Conservation (phyloP, 768 basidiomycete species). For the Tubosaeta brunneosetosa region DNA sequence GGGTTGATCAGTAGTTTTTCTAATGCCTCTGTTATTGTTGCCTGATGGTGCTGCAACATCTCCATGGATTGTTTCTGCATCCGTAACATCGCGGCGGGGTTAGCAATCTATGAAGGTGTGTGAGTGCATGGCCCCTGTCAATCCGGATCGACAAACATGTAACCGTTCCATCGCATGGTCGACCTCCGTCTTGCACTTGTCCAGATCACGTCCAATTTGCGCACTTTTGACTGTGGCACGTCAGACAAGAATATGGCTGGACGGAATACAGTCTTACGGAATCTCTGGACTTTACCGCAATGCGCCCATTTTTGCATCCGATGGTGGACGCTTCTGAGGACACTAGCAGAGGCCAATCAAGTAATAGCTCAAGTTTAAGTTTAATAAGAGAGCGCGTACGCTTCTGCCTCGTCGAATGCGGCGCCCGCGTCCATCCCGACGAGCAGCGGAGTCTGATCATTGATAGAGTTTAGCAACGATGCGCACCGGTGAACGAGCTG, state of each 20-base stretch:
- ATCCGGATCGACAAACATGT: constrained; percentile 31
- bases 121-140: not conserved
- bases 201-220: constrained; percentile 45
- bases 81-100: constrained; percentile 21
- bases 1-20: constrained; percentile 36
- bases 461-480: constrained; percentile 36
- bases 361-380: no score
- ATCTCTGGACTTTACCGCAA: constrained; percentile 35
- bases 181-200: constrained; percentile 40
- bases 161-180: constrained; percentile 39
- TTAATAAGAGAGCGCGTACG: constrained; percentile 29
- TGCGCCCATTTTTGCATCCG: constrained; percentile 39
- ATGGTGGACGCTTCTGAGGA: constrained; percentile 37
- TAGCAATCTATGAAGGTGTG: constrained; percentile 15
- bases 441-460: constrained; percentile 37
- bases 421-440: constrained; percentile 38
- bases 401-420: constrained; percentile 40
- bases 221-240: constrained; percentile 36
- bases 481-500: constrained; percentile 42
- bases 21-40: constrained; percentile 36
- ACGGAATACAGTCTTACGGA: constrained; percentile 31
- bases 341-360: constrained; percentile 25
- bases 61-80: constrained; percentile 29
- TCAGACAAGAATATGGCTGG: constrained; percentile 6
- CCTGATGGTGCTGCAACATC: constrained; percentile 27